Evolutionary conservation across 257 asterid species (phyloP), one percentile per base, ranked within the genome.

Genomic region (Echites panduratus): DNA sequence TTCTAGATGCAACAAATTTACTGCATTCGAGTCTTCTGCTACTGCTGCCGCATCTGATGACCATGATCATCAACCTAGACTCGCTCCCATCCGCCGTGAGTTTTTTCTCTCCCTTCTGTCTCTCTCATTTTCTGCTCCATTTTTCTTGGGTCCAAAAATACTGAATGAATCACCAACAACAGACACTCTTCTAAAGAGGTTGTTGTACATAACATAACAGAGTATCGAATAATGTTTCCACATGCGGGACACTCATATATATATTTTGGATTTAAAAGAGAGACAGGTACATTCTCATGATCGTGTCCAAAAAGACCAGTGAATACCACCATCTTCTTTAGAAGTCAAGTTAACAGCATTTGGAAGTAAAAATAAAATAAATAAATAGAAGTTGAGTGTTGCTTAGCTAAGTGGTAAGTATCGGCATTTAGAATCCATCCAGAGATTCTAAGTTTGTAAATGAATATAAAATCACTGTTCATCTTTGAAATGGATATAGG

Each of bases 71-170:
- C 72, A 68, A 68, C 72, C 72, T 64, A 64, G 69, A 68, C 24
- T 68, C 3, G 47, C 58, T 68, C 72, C 54, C 26, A 68, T 68
- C 57, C 72, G 72, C 54, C 72, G 72, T 68, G 58, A 68, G 72
- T 26, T 48, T 1, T 22, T 11, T 43, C n/a, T 44, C 4, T 4
- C n/a, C n/a, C 20, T 66, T 32, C n/a, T n/a, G n/a, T 35, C 49
- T 16, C 16, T 38, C 5, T 44, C 22, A 10, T n/a, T 27, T 66
- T 22, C 38, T 66, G 54, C 53, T 1, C 9, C 32, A 44, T 8
- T 26, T 16, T 63, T 64, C 9, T 35, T 11, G 27, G 48, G 49
- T 64, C 49, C 69, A 17, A n/a, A n/a, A n/a, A n/a, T n/a, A n/a
- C n/a, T n/a, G n/a, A 63, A 38, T 38, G 48, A 64, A 64, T 35